These are phyloP conservation scores for Crithidia thermophila DNA, from an alignment of 208 protist genomes.

Conservation along the genomic window DNA sequence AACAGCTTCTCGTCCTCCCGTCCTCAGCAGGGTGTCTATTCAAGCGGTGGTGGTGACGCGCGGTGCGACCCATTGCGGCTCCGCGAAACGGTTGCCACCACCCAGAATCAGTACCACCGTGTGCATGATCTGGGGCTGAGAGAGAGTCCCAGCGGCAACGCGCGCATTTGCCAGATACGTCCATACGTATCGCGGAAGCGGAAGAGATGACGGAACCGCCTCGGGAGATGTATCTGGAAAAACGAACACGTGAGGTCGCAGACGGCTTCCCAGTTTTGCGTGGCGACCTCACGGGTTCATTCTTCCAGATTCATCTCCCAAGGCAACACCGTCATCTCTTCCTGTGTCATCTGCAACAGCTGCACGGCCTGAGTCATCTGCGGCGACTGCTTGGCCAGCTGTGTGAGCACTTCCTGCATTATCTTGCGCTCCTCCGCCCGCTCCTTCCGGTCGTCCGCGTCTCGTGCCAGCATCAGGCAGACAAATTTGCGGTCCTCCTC, in stretches of 20 bases:
- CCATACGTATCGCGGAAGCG: slow-evolving; percentile 8
- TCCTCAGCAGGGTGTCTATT: slow-evolving; percentile 26
- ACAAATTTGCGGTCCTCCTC: neutral
- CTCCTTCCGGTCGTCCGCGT: neutral
- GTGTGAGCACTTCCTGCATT: neutral
- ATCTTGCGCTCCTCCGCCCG: neutral
- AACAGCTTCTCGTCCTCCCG: neutral
- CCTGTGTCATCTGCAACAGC: neutral
- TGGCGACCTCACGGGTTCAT: slow-evolving; percentile 14
- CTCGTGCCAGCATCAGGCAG: neutral
- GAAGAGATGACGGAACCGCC: slow-evolving; percentile 5
- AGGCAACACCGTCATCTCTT: slow-evolving; percentile 4
- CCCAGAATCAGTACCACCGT: slow-evolving; percentile 7
- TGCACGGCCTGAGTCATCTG: neutral
- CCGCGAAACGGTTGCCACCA: neutral
- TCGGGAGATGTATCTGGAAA: slow-evolving; percentile 10
- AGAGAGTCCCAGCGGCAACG: slow-evolving; percentile 9
- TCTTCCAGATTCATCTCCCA: slow-evolving; percentile 13
- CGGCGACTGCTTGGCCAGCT: neutral
- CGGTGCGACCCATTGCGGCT: neutral
- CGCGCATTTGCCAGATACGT: slow-evolving; percentile 16
- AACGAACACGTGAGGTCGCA: slow-evolving; percentile 23
- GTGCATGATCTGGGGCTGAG: slow-evolving; percentile 22
- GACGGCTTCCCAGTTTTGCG: slow-evolving; percentile 2
- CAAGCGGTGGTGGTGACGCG: slow-evolving; percentile 5